Conservation (phyloP, 1,284 basidiomycete genomes). For the Leccinum pallidistipes region DNA sequence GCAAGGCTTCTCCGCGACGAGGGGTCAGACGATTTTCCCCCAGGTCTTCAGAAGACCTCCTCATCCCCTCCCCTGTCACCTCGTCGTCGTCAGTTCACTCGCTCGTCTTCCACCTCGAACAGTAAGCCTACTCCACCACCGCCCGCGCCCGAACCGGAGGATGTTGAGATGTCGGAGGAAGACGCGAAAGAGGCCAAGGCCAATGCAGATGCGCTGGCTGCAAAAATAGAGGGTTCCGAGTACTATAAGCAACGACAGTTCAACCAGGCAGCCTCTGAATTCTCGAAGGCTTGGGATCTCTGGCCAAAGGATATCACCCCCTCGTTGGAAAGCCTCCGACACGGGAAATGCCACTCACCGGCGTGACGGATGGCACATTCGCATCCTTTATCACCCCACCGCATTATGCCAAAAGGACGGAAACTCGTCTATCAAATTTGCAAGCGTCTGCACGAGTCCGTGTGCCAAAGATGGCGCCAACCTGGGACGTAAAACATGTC, state of each 20-base stretch:
- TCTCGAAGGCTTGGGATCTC: constrained; percentile 88
- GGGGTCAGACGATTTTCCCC: constrained; percentile 80
- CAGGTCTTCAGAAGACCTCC: constrained; percentile 46
- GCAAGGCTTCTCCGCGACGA: constrained; percentile 84
- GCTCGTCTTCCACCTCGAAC: constrained; percentile 35
- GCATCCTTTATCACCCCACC: no score
- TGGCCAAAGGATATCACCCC: constrained; percentile 89
- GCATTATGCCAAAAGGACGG: no score
- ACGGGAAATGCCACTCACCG: no score
- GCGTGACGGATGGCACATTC: no score
- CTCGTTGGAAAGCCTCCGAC: no score
- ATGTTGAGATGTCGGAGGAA: constrained; percentile 63
- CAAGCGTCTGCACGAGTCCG: no score
- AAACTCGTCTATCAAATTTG: no score
- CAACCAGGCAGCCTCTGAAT: constrained; percentile 69
- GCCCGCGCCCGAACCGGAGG: constrained; percentile 41
- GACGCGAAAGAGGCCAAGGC: constrained; percentile 62
- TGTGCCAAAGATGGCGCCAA: no score
- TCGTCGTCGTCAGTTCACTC: constrained; percentile 39
- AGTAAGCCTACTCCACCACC: constrained; percentile 30
- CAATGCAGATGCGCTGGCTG: constrained; percentile 73
- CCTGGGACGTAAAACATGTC: no score
- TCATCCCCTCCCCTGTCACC: constrained; percentile 44
- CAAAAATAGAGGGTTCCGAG: constrained; percentile 79
- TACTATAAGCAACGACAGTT: constrained; percentile 89